Evolutionary conservation across 2,329 filamentous ascomycete species (phyloP).

Genomic region (Colletotrichum sp.): DNA sequence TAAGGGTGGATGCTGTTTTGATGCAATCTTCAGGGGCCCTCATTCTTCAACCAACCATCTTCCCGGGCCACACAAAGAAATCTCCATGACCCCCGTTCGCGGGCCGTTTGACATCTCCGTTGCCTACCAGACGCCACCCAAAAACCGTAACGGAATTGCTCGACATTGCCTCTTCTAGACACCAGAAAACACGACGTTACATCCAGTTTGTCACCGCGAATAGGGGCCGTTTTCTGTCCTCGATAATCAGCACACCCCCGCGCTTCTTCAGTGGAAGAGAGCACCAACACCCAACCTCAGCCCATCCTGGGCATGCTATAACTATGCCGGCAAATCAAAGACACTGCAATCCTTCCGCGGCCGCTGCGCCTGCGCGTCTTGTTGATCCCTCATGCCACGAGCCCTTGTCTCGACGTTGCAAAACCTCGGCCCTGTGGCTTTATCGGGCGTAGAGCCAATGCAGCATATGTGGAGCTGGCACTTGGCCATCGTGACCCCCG

Average conservation of each 20-base stretch:
- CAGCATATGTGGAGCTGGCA: background rate
- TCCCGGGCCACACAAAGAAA: background rate
- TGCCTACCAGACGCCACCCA: background rate
- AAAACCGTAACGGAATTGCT: background rate
- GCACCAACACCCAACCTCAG: background rate
- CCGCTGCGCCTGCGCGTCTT: background rate
- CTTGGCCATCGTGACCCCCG: background rate
- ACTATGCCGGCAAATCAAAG: background rate
- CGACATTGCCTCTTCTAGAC: background rate
- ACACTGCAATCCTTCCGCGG: background rate
- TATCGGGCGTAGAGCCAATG: conserved; percentile 10
- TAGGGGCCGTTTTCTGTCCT: background rate
- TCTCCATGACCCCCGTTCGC: background rate
- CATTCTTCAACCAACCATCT: conserved; percentile 3
- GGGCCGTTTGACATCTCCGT: conserved; percentile 14
- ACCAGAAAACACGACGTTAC: background rate
- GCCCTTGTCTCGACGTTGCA: background rate
- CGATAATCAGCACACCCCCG: background rate
- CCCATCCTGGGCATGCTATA: background rate
- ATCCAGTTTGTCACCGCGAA: background rate
- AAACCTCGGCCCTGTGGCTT: conserved; percentile 11
- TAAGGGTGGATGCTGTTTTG: background rate
- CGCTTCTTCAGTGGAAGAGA: background rate
- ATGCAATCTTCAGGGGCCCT: background rate
- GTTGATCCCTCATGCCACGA: background rate